Conservation (phyloP, 306 rosid genomes). For the Cucumis hystrix region DNA sequence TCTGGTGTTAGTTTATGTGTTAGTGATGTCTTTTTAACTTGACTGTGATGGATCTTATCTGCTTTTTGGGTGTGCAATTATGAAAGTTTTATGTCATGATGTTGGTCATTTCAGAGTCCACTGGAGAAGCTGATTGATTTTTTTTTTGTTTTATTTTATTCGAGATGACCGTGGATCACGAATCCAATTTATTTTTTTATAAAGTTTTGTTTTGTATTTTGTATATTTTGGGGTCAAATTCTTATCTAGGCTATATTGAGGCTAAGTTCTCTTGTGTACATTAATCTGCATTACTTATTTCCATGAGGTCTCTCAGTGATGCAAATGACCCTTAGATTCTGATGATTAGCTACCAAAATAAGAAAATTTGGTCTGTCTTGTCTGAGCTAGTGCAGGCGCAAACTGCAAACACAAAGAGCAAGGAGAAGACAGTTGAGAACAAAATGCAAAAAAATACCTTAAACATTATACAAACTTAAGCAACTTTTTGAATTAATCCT, state of each 20-base stretch:
- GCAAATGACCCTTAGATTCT: background rate
- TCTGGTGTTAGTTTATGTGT: background rate
- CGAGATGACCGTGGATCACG: background rate
- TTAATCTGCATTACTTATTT: background rate
- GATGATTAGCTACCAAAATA: background rate
- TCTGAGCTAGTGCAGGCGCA: background rate
- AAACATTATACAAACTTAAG: background rate
- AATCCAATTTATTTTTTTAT: background rate
- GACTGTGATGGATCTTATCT: background rate
- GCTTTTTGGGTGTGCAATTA: background rate
- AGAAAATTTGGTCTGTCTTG: background rate
- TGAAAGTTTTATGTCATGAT: background rate
- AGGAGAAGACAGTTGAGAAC: background rate
- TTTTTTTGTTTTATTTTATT: background rate
- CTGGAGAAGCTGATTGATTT: background rate
- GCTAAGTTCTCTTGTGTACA: background rate
- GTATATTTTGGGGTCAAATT: background rate
- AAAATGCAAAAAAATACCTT: background rate
- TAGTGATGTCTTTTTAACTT: background rate
- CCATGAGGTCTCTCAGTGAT: background rate
- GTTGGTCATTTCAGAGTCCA: background rate
- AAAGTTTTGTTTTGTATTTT: background rate
- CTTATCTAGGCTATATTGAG: background rate
- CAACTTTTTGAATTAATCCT: background rate
- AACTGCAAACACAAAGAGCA: background rate